Evolutionary conservation across 2,329 filamentous ascomycete species (phyloP).

Genomic region (Diaporthe australafricana): DNA sequence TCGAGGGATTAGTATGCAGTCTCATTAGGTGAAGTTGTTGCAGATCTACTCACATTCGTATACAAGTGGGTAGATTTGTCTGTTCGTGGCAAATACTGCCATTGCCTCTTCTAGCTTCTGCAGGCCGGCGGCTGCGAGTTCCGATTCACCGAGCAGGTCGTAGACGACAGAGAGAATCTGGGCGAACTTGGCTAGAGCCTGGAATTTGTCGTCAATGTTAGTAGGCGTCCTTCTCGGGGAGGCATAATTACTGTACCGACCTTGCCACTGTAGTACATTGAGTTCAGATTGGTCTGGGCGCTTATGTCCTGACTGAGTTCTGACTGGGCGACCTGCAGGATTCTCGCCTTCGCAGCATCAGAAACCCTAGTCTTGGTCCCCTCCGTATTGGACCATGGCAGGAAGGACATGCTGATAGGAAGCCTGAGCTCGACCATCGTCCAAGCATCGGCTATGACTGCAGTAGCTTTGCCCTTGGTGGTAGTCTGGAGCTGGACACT

Average conservation of each 20-base stretch:
- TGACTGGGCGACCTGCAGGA: conserved; percentile 71
- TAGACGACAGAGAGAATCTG: conserved; percentile 73
- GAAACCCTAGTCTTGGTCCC: conserved; percentile 61
- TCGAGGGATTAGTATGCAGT: conserved; percentile 45
- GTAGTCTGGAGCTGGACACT: conserved; percentile 78
- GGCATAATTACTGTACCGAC: conserved; percentile 50
- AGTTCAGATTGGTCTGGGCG: conserved; percentile 79
- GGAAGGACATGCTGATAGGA: conserved; percentile 79
- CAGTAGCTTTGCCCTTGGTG: conserved; percentile 84
- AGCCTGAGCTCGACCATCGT: conserved; percentile 81
- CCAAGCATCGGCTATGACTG: conserved; percentile 79
- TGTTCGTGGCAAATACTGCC: conserved; percentile 73
- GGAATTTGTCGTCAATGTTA: conserved; percentile 23
- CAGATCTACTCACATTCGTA: conserved; percentile 65
- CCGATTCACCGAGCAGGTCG: conserved; percentile 70
- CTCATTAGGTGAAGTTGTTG: not conserved
- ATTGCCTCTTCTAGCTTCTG: conserved; percentile 74
- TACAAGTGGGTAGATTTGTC: conserved; percentile 73
- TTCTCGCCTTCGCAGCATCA: conserved; percentile 65
- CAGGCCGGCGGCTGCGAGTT: conserved; percentile 68
- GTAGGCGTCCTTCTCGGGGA: not conserved
- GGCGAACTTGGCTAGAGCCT: conserved; percentile 82
- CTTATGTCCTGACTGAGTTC: conserved; percentile 83
- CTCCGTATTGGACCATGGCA: conserved; percentile 76
- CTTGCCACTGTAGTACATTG: conserved; percentile 95